Percentiles rank a stretch among this genome's conserved stretches.
Evolutionary conservation across 805 yeast species (phyloP).

Genomic region (Starmerella apis): DNA sequence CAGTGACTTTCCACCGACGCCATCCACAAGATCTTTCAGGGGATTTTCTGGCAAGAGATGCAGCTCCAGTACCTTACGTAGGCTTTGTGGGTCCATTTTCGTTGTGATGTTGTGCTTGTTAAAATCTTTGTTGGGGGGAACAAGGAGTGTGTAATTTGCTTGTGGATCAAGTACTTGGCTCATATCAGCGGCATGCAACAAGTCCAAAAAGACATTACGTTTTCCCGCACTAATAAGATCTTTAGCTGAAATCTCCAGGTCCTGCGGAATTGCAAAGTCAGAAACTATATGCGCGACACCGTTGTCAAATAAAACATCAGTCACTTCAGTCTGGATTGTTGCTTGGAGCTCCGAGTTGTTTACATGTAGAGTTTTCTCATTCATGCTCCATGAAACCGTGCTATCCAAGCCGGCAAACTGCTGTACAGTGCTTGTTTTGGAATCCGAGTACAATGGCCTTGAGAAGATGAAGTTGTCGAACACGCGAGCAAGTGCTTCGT

Average conservation of each 20-base stretch:
- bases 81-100: conserved; percentile 29
- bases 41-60: conserved; percentile 61
- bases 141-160: conserved; percentile 49
- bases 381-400: conserved; percentile 9
- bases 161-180: conserved; percentile 34
- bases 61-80: conserved; percentile 41
- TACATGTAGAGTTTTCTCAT: not conserved
- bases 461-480: conserved; percentile 52
- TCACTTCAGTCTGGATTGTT: conserved; percentile 16
- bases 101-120: conserved; percentile 41
- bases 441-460: conserved; percentile 59
- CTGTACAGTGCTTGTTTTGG: conserved; percentile 28
- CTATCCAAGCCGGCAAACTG: conserved; percentile 24
- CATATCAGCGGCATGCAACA: conserved; percentile 31
- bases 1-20: conserved; percentile 24
- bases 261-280: conserved; percentile 46
- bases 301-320: conserved; percentile 65
- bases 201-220: conserved; percentile 38
- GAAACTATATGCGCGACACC: conserved; percentile 74
- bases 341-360: conserved; percentile 5
- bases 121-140: conserved; percentile 58
- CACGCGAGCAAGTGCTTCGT: conserved; percentile 41
- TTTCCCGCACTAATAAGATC: conserved; percentile 51
- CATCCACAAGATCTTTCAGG: conserved; percentile 20
- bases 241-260: conserved; percentile 41